phyloP scores from a whole-genome alignment of 2,329 filamentous ascomycete genomes.

The Thielaviopsis euricoi region DNA sequence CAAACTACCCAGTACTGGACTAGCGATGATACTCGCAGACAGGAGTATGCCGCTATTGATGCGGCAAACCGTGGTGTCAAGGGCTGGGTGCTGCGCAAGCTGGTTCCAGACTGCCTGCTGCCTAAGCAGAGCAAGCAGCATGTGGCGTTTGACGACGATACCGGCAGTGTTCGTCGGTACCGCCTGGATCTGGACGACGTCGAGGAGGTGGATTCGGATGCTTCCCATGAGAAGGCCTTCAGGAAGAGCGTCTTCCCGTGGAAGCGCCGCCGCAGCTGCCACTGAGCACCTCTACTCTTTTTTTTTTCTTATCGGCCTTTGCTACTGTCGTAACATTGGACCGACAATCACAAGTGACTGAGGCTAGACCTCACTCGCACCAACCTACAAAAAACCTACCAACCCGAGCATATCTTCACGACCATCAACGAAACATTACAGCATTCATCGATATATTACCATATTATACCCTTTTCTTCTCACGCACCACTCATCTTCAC shows the following conservation, averaged over 20 bases:
- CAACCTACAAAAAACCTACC: not conserved
- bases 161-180: constrained; percentile 46
- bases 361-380: not conserved
- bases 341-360: not conserved
- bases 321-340: not conserved
- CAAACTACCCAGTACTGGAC: constrained; percentile 52
- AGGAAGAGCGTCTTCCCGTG: constrained; percentile 9
- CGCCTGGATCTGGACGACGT: constrained; percentile 39
- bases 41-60: constrained; percentile 52
- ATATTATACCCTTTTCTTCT: not conserved
- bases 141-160: constrained; percentile 43
- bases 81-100: constrained; percentile 40
- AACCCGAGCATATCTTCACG: not conserved
- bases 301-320: not conserved
- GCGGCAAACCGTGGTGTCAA: constrained; percentile 41
- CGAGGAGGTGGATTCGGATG: constrained; percentile 12
- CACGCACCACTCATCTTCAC: not conserved
- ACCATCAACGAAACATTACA: not conserved
- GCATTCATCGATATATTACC: not conserved
- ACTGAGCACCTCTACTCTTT: not conserved
- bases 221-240: not conserved
- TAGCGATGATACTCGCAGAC: constrained; percentile 41
- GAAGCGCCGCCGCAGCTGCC: constrained; percentile 1
- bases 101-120: constrained; percentile 45
- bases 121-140: constrained; percentile 30